These are phyloP conservation scores for Yarrowia yakushimensis DNA, from an alignment of 805 yeast species.

Conservation along the genomic window DNA sequence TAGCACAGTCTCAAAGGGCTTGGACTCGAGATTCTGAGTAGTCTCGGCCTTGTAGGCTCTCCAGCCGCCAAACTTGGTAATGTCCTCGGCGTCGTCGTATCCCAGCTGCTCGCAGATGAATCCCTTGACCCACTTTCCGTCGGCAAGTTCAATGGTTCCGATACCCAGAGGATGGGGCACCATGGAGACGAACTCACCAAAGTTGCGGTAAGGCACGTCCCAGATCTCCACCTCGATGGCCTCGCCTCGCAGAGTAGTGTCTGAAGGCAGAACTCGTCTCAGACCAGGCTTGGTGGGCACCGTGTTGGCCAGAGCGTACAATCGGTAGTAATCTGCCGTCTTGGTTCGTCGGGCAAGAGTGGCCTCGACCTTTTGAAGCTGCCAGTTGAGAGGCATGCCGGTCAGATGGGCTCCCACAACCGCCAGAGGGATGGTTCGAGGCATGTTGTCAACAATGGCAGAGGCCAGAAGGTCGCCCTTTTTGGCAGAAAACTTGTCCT, in stretches of 20 bases:
- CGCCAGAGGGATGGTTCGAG: conserved; percentile 61
- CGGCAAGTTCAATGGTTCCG: conserved; percentile 80
- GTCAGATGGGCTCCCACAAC: conserved; percentile 95
- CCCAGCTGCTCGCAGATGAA: conserved; percentile 93
- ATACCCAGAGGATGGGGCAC: conserved; percentile 95
- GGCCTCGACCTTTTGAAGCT: conserved; percentile 79
- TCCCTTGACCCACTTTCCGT: conserved; percentile 84
- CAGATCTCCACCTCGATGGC: conserved; percentile 76
- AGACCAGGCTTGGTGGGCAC: conserved; percentile 92
- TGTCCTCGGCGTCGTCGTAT: conserved; percentile 68
- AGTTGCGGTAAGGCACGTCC: conserved; percentile 69
- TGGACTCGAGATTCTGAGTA: conserved; percentile 39
- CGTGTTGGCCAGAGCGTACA: conserved; percentile 64
- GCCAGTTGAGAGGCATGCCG: conserved; percentile 93
- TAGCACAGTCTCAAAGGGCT: conserved; percentile 78
- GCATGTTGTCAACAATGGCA: conserved; percentile 45
- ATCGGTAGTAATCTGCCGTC: conserved; percentile 66
- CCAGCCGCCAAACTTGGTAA: conserved; percentile 90
- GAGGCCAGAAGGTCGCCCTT: conserved; percentile 44
- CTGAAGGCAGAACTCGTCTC: conserved; percentile 51
- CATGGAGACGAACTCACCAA: conserved; percentile 80
- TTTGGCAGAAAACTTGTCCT: conserved; percentile 36
- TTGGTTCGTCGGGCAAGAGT: conserved; percentile 58
- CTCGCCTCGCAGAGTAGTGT: conserved; percentile 43
- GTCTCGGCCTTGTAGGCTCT: conserved; percentile 48